Base-by-base conservation (phyloP, 805 yeast genomes). In the Debaryomyces tyrocola region DNA sequence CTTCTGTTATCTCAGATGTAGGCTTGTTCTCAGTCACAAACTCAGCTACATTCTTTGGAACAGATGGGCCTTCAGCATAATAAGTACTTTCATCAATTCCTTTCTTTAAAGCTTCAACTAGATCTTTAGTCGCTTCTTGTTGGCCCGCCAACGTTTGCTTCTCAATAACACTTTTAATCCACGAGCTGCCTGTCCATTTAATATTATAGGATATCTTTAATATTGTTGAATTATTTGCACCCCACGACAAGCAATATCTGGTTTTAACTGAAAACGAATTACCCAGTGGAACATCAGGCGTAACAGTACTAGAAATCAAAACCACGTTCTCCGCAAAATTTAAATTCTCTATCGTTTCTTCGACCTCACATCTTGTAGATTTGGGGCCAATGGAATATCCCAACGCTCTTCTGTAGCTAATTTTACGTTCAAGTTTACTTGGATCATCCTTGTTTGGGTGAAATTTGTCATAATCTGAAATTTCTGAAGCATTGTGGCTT, bases 271-370 rank as follows among this genome's bases (percentile, higher is more conserved):
- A 74, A 63, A 94, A 94, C 0, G 87, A 78, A 37, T 77, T 77
- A 4, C 99, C 99, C 57, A 91, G 86, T 0, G 99, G 99, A 12
- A 94, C 98, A 59, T 90, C 94, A 0, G 99, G 99, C 0, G 99
- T 91, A 35, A 69, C 72, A 0, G 92, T 82, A 1, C 79, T 72
- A 36, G 84, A 81, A 2, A 82, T 67, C 1, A 90, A 82, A 48
- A 82, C 77, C 29, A 89, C 78, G 52, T 76, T 76, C 14, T 74
- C 71, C 4, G 77, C 69, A 43, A 73, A 70, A 56, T 87, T 85
- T 56, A 76, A 66, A 39, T 75, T 66, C 37, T 82, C 79, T 17
- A 87, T 73, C 0, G 74, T 69, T 55, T 90, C 97, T 2, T 64
- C 66, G 5, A 72, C 74, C 28, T 82, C 80, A 61, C 96, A 88